These are phyloP conservation scores for Cystobasidium onofrii DNA, from an alignment of 768 basidiomycete genomes.

Conservation along the genomic window DNA sequence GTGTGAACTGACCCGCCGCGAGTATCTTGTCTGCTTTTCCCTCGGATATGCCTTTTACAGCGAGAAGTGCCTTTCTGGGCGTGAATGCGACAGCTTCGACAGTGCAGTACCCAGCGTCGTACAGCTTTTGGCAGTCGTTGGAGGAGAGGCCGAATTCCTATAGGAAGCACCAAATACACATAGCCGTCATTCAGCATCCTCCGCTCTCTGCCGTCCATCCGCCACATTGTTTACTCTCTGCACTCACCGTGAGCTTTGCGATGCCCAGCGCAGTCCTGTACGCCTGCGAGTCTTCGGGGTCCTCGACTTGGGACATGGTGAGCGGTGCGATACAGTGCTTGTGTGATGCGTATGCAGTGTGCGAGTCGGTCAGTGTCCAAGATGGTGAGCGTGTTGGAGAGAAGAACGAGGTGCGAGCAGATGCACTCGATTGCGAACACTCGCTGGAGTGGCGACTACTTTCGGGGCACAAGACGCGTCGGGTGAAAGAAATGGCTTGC, in stretches of 20 bases:
- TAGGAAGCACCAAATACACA: background rate
- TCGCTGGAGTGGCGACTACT: background rate
- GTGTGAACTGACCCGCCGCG: constrained; percentile 60
- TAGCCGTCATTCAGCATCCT: background rate
- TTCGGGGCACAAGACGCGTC: background rate
- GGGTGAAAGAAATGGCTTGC: background rate
- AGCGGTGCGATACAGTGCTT: too few species aligned
- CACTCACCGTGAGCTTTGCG: constrained; percentile 27
- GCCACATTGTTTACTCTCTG: background rate
- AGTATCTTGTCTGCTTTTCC: constrained; percentile 95
- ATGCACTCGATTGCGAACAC: background rate
- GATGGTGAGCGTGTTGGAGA: background rate
- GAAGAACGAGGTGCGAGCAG: background rate
- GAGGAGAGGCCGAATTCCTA: constrained; percentile 80
- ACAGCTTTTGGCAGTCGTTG: constrained; percentile 89
- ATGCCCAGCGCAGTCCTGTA: constrained; percentile 27
- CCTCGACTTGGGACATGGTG: constrained; percentile 23
- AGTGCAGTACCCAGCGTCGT: constrained; percentile 83
- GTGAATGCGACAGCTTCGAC: constrained; percentile 91
- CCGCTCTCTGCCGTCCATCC: background rate
- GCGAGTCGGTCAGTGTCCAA: background rate
- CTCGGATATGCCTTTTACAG: constrained; percentile 94
- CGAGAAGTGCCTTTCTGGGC: constrained; percentile 76
- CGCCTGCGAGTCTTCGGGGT: constrained; percentile 19
- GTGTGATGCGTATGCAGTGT: background rate